Evolutionary conservation across 306 rosid genomes (phyloP).

Genomic region (Hippophae gyantsensis): DNA sequence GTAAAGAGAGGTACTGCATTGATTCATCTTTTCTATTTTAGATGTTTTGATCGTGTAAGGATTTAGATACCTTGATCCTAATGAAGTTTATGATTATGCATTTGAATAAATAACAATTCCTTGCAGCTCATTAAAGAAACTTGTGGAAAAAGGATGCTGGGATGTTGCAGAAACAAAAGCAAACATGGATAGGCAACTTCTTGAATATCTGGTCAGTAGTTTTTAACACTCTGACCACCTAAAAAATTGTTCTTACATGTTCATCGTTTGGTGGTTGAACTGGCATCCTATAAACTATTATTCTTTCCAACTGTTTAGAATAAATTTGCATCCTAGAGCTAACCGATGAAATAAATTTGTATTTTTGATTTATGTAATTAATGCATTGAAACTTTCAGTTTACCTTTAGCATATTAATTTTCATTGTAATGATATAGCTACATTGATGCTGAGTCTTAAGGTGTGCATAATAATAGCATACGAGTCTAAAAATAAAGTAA

Average conservation of each 20-base stretch:
- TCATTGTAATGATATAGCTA: too few relatives aligned
- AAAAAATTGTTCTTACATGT: background rate
- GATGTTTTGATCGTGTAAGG: too few relatives aligned
- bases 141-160: conserved; percentile 98
- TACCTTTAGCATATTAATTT: too few relatives aligned
- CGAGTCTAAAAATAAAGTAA: too few relatives aligned
- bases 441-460: too few relatives aligned
- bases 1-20: conserved; percentile 61
- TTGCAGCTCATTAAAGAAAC: conserved; percentile 66
- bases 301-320: background rate
- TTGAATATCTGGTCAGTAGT: conserved; percentile 78
- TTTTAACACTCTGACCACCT: conserved; percentile 13
- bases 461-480: too few relatives aligned
- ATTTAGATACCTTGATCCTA: background rate
- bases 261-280: background rate
- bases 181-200: conserved; percentile 61
- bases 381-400: too few relatives aligned
- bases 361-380: too few relatives aligned
- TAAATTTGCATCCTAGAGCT: background rate
- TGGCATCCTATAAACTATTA: background rate
- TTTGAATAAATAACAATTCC: conserved; percentile 16
- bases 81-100: conserved; percentile 11
- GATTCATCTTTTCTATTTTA: conserved; percentile 5
- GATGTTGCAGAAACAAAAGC: conserved; percentile 87
- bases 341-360: too few relatives aligned